Base-by-base conservation (phyloP, 371 early-diverging fungal genomes). In the Mucor circinelloides region DNA sequence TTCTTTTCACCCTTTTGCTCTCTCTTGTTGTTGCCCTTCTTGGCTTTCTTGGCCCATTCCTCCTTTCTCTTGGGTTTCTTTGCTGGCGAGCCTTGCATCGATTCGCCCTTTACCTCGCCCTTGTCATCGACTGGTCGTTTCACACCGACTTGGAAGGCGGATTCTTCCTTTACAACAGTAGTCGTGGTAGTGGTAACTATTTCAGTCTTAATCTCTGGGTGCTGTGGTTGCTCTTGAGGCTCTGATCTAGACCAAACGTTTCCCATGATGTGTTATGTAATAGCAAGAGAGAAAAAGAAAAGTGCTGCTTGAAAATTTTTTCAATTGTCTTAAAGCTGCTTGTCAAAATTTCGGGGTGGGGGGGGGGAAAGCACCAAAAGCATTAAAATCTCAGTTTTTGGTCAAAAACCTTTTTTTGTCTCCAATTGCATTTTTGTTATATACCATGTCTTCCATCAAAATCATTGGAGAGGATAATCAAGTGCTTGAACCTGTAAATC, bases 401-500 rank as follows among this genome's bases (percentile, higher is more conserved):
- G 6, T 36, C 36, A 36, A 12, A 13, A 13, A n/a, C n/a, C 40
- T 40, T 6, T 40, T 40, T 40, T 5, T 40, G 3, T 40, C 17
- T 40, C 5, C 1, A 10, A 17, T 40, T 40, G 40, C 40, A 36
- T 36, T 36, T 13, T 36, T 36, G 10, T 50, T 25, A 15, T 52
- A 52, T 52, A 52, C 52, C 52, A 67, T 67, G 67, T 50, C 67
- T 13, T 48, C 44, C 12, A 55, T 67, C 21, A 67, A 62, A 34
- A 42, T 65, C 6, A 60, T 50, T 28, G 61, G 56, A 21, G 54
- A 64, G 10, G 31, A 65, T 25, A 50, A 65, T 9, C 34, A 65
- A 56, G 56, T 21, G 12, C 38, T 61, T 15, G 68, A 68, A 17
- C 68, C 72, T 23, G 54, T 72, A 2, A 64, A 56, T 13, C 62